phyloP scores from a whole-genome alignment of 139 green algal genomes.

The Desmodesmus armatus region DNA sequence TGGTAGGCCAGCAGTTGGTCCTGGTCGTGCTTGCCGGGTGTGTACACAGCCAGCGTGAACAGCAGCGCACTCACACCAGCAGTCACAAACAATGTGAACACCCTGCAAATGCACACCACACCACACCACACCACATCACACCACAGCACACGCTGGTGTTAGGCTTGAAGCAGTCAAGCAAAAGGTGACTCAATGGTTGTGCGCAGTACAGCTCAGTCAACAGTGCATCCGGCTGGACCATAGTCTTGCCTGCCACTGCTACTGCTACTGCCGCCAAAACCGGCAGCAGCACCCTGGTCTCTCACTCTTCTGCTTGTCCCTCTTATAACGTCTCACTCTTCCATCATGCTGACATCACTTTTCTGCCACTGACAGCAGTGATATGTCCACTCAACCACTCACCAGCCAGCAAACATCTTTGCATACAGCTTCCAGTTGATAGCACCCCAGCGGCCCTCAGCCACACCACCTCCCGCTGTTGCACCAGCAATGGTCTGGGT shows the following conservation, averaged over 20 bases:
- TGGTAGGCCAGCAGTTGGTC: neutral
- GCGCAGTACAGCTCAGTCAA: too few relatives aligned
- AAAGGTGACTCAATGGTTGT: too few relatives aligned
- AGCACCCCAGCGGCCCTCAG: neutral
- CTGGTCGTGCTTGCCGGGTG: neutral
- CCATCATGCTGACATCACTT: neutral
- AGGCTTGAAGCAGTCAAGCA: too few relatives aligned
- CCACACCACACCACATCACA: too few relatives aligned
- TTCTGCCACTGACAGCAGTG: neutral
- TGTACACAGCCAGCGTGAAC: neutral
- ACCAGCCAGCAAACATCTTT: conserved; percentile 11
- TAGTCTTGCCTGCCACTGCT: too few relatives aligned
- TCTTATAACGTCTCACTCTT: neutral
- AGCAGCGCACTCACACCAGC: neutral
- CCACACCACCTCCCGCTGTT: conserved; percentile 31
- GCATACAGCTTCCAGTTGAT: neutral
- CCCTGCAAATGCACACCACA: too few relatives aligned
- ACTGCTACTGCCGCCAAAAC: neutral
- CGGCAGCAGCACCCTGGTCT: neutral
- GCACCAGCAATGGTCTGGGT: conserved; percentile 53
- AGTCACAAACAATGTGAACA: conserved; percentile 29
- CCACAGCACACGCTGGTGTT: too few relatives aligned
- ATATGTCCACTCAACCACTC: neutral
- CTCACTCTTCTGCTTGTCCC: neutral
- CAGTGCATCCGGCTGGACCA: too few relatives aligned